Evolutionary conservation across 345 rosid species (phyloP).

Genomic region (Durio zibethinus): DNA sequence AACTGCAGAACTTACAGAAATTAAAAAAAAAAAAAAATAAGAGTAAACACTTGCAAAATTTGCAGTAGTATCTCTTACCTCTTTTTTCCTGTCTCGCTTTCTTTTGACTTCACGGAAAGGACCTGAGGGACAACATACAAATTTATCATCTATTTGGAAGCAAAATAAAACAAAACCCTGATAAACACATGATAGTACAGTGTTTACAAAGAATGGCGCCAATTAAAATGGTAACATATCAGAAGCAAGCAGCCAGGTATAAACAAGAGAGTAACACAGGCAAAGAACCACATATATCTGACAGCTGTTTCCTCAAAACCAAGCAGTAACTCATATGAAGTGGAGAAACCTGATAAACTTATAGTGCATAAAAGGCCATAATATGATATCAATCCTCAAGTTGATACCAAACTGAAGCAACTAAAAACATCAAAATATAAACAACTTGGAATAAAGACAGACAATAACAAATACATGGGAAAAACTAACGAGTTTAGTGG

Average conservation of each 20-base stretch:
- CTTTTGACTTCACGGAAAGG: slow-evolving; percentile 85
- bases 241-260: background rate
- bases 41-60: background rate
- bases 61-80: slow-evolving; percentile 42
- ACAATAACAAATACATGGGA: background rate
- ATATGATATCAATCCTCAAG: background rate
- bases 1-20: background rate
- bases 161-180: slow-evolving; percentile 4
- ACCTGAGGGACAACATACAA: slow-evolving; percentile 46
- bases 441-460: background rate
- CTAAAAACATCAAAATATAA: slow-evolving; percentile 1
- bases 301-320: background rate
- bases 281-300: background rate
- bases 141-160: slow-evolving; percentile 19
- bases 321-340: background rate
- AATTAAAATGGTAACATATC: background rate
- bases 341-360: background rate
- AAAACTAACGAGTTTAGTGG: background rate
- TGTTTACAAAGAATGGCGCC: background rate
- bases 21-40: background rate
- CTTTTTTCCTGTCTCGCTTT: slow-evolving; percentile 76
- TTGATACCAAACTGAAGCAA: background rate
- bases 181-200: background rate
- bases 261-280: background rate
- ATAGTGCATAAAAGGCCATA: background rate